Evolutionary conservation across 495 filamentous ascomycete genomes (phyloP).

Genomic region (Aspergillus bridgeri): DNA sequence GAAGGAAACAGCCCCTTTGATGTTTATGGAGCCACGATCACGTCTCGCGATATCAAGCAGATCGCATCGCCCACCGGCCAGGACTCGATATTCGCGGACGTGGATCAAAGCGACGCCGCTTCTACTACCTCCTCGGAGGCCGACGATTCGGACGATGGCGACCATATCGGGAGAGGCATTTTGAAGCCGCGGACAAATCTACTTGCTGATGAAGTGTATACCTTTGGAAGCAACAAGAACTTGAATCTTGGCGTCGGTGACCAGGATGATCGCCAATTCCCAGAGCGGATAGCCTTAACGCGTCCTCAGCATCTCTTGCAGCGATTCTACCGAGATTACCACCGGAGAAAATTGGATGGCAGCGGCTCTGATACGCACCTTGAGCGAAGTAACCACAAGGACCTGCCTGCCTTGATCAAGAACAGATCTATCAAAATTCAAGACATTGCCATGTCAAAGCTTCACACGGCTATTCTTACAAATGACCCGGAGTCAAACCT

Average conservation of each 20-base stretch:
- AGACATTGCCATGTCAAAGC: constrained; percentile 81
- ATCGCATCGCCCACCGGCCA: constrained; percentile 21
- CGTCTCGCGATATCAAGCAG: constrained; percentile 49
- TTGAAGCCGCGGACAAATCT: constrained; percentile 37
- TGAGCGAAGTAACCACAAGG: constrained; percentile 25
- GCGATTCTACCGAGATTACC: constrained; percentile 61
- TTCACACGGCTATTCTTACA: constrained; percentile 87
- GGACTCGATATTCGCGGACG: constrained; percentile 15
- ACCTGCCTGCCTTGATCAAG: constrained; percentile 65
- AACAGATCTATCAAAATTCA: constrained; percentile 68
- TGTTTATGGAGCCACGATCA: constrained; percentile 79
- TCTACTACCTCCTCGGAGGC: constrained; percentile 37
- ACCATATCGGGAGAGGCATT: constrained; percentile 16
- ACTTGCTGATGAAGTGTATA: constrained; percentile 80
- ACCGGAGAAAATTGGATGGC: constrained; percentile 33
- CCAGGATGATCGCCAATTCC: constrained; percentile 88
- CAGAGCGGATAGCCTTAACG: constrained; percentile 72
- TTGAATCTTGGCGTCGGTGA: constrained; percentile 87
- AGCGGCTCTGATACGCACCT: constrained; percentile 12
- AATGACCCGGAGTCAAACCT: constrained; percentile 89
- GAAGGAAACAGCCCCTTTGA: constrained; percentile 95
- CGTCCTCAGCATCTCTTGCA: constrained; percentile 77
- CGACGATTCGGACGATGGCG: constrained; percentile 35
- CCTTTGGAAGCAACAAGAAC: constrained; percentile 95
- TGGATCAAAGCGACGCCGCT: constrained; percentile 30